Percentiles rank a stretch among this genome's conserved stretches.
Evolutionary conservation across 495 filamentous ascomycete genomes (phyloP).

Genomic region (Podospora appendiculata): DNA sequence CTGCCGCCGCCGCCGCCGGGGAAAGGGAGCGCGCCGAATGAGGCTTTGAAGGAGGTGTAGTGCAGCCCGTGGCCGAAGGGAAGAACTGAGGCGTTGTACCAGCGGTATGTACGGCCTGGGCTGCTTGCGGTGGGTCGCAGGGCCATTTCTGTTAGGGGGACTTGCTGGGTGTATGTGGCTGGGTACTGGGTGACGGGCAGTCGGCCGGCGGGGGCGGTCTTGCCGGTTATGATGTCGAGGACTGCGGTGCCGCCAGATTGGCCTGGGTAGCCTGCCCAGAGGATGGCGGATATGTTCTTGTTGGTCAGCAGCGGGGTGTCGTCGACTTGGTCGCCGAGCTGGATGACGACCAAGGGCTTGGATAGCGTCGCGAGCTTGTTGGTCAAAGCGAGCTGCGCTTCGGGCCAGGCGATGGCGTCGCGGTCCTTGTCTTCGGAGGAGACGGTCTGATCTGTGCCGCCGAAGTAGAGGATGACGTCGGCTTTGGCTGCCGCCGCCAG

Average conservation of each 20-base stretch:
- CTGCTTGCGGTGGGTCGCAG: slow-evolving; percentile 22
- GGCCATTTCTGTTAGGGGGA: slow-evolving; percentile 35
- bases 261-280: slow-evolving; percentile 48
- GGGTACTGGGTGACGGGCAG: slow-evolving; percentile 52
- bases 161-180: slow-evolving; percentile 26
- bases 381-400: slow-evolving; percentile 29
- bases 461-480: slow-evolving; percentile 34
- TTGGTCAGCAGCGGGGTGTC: slow-evolving; percentile 40
- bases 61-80: slow-evolving; percentile 45
- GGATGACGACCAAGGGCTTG: slow-evolving; percentile 32
- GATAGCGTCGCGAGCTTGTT: slow-evolving; percentile 20
- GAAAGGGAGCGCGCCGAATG: slow-evolving; percentile 3
- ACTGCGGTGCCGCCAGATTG: slow-evolving; percentile 47
- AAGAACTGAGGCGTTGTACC: slow-evolving; percentile 27
- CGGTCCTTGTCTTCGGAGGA: slow-evolving; percentile 34
- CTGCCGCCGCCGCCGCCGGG: no score
- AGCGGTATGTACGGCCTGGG: slow-evolving; percentile 39
- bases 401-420: slow-evolving; percentile 31
- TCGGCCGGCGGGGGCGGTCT: slow-evolving; percentile 46
- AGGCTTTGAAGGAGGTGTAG: slow-evolving; percentile 41
- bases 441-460: slow-evolving; percentile 31
- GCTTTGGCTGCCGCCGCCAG: slow-evolving; percentile 24
- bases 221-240: slow-evolving; percentile 44
- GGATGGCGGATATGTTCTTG: slow-evolving; percentile 43
- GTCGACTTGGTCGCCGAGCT: slow-evolving; percentile 48